These are phyloP conservation scores for Ceratocystiopsis minuta DNA, from an alignment of 2,329 filamentous ascomycete genomes.

Conservation along the genomic window DNA sequence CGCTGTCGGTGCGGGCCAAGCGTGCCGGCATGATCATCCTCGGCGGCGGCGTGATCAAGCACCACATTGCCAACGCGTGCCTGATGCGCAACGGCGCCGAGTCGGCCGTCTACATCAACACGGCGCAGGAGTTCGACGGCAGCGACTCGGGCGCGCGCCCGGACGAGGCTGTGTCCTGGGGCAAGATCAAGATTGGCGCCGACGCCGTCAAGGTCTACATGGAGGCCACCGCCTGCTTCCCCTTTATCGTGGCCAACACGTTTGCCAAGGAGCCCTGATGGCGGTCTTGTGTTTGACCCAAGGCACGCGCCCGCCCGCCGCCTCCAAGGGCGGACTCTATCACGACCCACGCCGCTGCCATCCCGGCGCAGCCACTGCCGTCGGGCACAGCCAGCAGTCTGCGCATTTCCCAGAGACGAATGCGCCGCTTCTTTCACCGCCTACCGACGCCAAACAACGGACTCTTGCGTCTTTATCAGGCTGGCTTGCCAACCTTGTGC, in stretches of 20 bases:
- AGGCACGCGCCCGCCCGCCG: too few relatives aligned
- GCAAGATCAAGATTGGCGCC: slow-evolving; percentile 83
- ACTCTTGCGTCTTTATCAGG: too few relatives aligned
- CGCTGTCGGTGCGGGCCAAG: slow-evolving; percentile 71
- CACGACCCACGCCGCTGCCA: too few relatives aligned
- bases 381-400: too few relatives aligned
- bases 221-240: slow-evolving; percentile 47
- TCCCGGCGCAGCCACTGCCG: too few relatives aligned
- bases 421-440: too few relatives aligned
- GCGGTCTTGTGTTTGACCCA: too few relatives aligned
- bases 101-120: slow-evolving; percentile 95
- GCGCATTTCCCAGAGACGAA: too few relatives aligned
- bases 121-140: slow-evolving; percentile 90
- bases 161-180: slow-evolving; percentile 96
- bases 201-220: slow-evolving; percentile 71
- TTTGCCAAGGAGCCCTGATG: slow-evolving; percentile 34
- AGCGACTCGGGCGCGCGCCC: slow-evolving; percentile 89
- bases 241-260: slow-evolving; percentile 48
- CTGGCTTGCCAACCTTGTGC: too few relatives aligned
- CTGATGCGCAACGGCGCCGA: slow-evolving; percentile 96
- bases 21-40: slow-evolving; percentile 88
- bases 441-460: too few relatives aligned
- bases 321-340: too few relatives aligned
- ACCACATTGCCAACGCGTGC: slow-evolving; percentile 95
- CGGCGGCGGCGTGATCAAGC: slow-evolving; percentile 89